phyloP scores from a whole-genome alignment of 805 yeast species.

The Ogataea populi-albae region DNA sequence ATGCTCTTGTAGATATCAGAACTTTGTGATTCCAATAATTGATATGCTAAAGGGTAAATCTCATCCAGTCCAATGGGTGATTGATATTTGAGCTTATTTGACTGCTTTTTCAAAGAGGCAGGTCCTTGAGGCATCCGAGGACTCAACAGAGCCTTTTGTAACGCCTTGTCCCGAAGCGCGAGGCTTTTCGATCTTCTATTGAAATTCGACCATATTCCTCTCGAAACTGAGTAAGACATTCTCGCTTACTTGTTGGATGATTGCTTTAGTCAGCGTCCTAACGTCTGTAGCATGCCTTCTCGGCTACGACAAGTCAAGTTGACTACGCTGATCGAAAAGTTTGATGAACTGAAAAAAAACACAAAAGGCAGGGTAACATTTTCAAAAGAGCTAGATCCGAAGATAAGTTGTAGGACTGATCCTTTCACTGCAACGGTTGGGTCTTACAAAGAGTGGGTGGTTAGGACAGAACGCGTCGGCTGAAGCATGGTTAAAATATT shows the following conservation, averaged over 20 bases:
- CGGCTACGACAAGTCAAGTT: too few relatives aligned
- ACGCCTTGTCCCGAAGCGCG: conserved; percentile 26
- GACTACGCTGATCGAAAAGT: too few relatives aligned
- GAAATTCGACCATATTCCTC: conserved; percentile 37
- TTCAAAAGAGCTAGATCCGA: too few relatives aligned
- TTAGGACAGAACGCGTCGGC: too few relatives aligned
- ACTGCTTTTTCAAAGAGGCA: conserved; percentile 42
- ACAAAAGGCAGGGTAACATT: too few relatives aligned
- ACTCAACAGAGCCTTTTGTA: conserved; percentile 30
- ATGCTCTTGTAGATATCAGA: conserved; percentile 38
- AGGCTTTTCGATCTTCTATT: conserved; percentile 32
- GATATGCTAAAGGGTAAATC: conserved; percentile 68
- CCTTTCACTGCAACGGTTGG: too few relatives aligned
- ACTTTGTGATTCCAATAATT: conserved; percentile 49
- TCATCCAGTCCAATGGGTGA: conserved; percentile 70
- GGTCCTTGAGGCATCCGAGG: conserved; percentile 48
- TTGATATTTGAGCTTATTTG: conserved; percentile 50
- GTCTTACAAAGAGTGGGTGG: too few relatives aligned
- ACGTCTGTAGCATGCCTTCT: too few relatives aligned
- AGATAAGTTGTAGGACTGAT: too few relatives aligned
- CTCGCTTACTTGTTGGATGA: background rate
- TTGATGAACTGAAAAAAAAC: too few relatives aligned
- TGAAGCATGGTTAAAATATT: too few relatives aligned
- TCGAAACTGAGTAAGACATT: conserved; percentile 25
- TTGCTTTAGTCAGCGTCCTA: too few relatives aligned